These are phyloP conservation scores for Xylaria sp. DNA, from an alignment of 2,329 filamentous ascomycete genomes.

Conservation along the genomic window DNA sequence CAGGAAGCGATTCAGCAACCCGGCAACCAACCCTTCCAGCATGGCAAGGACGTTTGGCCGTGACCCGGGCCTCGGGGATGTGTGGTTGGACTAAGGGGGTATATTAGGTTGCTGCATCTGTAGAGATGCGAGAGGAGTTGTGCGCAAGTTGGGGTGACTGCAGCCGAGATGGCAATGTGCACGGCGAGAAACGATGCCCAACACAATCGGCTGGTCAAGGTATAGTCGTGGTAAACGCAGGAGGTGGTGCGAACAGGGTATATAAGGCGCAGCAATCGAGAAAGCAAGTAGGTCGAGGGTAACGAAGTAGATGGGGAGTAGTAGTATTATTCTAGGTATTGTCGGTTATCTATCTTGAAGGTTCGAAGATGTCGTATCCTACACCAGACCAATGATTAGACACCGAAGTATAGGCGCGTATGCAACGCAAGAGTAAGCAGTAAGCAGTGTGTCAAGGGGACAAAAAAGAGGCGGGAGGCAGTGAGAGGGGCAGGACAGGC, in stretches of 20 bases:
- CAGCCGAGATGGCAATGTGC: not conserved
- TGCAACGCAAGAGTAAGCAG: not conserved
- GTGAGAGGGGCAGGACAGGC: not conserved
- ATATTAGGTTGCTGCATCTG: conserved; percentile 42
- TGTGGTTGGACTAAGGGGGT: conserved; percentile 36
- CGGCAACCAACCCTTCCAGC: conserved; percentile 96
- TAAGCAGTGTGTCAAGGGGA: no score
- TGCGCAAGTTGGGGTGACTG: not conserved
- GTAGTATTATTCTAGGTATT: not conserved
- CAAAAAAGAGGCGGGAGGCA: not conserved
- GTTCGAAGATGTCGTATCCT: conserved; percentile 3
- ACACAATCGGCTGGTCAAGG: not conserved
- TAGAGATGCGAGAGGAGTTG: conserved; percentile 3
- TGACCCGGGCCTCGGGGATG: conserved; percentile 74
- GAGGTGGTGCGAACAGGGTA: not conserved
- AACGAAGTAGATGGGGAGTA: not conserved
- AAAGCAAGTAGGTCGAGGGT: not conserved
- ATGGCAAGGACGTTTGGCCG: conserved; percentile 70
- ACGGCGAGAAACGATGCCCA: not conserved
- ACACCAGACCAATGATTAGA: not conserved
- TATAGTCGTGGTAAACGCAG: not conserved
- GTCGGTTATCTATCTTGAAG: conserved; percentile 1
- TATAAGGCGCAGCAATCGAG: not conserved
- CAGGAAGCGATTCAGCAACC: conserved; percentile 97
- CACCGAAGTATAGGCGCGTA: not conserved